Evolutionary conservation across 2,329 filamentous ascomycete species (phyloP).

Genomic region (Fusarium haematococcum): DNA sequence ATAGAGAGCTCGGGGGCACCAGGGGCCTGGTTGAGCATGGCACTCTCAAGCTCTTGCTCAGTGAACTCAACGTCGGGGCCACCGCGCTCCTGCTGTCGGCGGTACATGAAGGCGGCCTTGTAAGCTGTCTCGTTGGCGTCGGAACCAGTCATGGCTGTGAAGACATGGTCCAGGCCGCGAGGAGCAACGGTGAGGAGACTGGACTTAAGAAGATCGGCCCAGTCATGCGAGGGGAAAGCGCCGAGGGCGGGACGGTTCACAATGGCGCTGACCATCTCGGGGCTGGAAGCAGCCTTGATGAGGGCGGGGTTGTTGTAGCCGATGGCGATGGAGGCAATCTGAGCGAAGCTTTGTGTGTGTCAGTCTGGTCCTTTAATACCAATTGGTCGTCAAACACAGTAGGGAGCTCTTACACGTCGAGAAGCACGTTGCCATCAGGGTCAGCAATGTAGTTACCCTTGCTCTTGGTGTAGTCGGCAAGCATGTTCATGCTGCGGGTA

Average conservation of each 20-base stretch:
- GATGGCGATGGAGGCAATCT: conserved; percentile 92
- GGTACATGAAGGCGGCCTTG: conserved; percentile 97
- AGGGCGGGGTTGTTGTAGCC: conserved; percentile 92
- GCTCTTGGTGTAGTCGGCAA: conserved; percentile 80
- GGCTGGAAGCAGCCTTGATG: conserved; percentile 75
- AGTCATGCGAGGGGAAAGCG: conserved; percentile 90
- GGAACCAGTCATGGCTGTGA: conserved; percentile 89
- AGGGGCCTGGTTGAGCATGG: conserved; percentile 84
- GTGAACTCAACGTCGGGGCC: conserved; percentile 83
- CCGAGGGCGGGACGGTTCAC: conserved; percentile 92
- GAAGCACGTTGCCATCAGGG: conserved; percentile 76
- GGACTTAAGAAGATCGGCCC: conserved; percentile 81
- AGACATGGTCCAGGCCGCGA: conserved; percentile 86
- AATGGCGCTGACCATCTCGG: conserved; percentile 82
- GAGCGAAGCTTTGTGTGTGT: conserved; percentile 73
- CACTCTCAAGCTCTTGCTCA: conserved; percentile 76
- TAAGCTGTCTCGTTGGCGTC: conserved; percentile 95
- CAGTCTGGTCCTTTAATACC: neutral
- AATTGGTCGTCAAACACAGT: neutral
- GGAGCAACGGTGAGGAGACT: conserved; percentile 87
- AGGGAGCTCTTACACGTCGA: conserved; percentile 72
- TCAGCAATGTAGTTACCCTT: conserved; percentile 85
- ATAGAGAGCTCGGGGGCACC: conserved; percentile 84
- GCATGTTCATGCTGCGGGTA: conserved; percentile 86
- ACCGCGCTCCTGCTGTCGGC: conserved; percentile 83